phyloP scores from a whole-genome alignment of 306 rosid species.

The Fragaria iinumae region DNA sequence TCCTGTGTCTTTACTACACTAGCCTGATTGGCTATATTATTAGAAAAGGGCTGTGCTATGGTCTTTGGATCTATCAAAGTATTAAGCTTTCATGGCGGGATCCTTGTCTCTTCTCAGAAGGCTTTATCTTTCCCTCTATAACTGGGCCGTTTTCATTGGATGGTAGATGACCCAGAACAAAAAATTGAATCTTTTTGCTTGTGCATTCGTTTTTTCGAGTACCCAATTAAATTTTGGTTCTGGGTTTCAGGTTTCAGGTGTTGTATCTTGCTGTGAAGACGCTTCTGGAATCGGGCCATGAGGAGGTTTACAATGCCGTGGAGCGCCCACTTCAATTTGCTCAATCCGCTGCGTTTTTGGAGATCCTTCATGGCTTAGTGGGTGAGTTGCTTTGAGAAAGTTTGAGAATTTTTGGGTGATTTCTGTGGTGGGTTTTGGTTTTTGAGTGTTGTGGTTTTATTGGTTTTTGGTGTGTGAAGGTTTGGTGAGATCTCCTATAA shows the following conservation, averaged over 20 bases:
- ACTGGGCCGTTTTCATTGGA: conserved; percentile 74
- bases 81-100: conserved; percentile 47
- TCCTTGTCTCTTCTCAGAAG: conserved; percentile 43
- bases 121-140: conserved; percentile 66
- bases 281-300: conserved; percentile 56
- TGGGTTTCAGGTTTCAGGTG: conserved; percentile 57
- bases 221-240: neutral
- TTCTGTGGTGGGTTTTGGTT: conserved; percentile 2
- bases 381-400: conserved; percentile 50
- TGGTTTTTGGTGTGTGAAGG: conserved; percentile 37
- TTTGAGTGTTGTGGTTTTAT: neutral
- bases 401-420: neutral
- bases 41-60: neutral
- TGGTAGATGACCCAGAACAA: conserved; percentile 39
- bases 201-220: neutral
- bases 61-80: neutral
- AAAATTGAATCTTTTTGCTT: neutral
- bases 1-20: neutral
- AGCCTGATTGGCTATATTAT: neutral
- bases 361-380: conserved; percentile 84
- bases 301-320: conserved; percentile 66
- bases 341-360: conserved; percentile 79
- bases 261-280: conserved; percentile 54
- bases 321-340: conserved; percentile 65
- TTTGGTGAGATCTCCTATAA: conserved; percentile 74